Base-by-base conservation (phyloP, 2,329 filamentous ascomycete species). In the Phialophora verrucosa region DNA sequence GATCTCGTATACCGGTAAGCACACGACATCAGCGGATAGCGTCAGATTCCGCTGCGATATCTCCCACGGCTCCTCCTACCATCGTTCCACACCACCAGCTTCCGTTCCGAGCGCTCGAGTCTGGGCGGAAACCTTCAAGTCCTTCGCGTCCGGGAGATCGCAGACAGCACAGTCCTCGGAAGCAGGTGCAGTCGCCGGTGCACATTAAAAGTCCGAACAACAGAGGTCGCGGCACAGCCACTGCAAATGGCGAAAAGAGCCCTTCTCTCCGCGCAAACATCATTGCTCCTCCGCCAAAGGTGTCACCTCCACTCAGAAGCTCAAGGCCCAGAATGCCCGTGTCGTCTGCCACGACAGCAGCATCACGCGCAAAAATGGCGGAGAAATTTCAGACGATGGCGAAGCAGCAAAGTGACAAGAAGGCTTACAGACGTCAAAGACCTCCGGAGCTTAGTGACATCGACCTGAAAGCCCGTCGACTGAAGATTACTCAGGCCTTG, bases 401-500 rank as follows among this genome's bases (percentile, higher is more conserved):
- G 78, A 74, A 78, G 68, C 64, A 74, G 76, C 56, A 77, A 60
- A 75, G 67, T 56, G 75, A 76, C 35, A 74, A 75, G 71, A 77
- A 71, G 59, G 69, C 75, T 29, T 75, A 75, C 65, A 73, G 74
- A 57, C 76, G 75, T 67, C 79, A 79, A 69, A 81, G 79, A 70
- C 81, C 86, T 38, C 85, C 84, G n/a, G 84, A 87, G 73, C 73
- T 93, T 65, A 90, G 90, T 1, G 90, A 90, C 66, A 91, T 96
- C 60, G 91, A 97, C 77, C 95, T 96, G 75, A 92, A 90, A 66
- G 91, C 91, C 71, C 86, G 92, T 59, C 85, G 93, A 72, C 90
- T 92, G 74, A 88, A 89, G 67, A 96, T 96, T 73, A 90, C 93
- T 72, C 87, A 92, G 64, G 92, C 92, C 14, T 94, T 96, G 77